These are phyloP conservation scores for Pythium phragmitis DNA, from an alignment of 352 stramenopile genomes.

Conservation along the genomic window DNA sequence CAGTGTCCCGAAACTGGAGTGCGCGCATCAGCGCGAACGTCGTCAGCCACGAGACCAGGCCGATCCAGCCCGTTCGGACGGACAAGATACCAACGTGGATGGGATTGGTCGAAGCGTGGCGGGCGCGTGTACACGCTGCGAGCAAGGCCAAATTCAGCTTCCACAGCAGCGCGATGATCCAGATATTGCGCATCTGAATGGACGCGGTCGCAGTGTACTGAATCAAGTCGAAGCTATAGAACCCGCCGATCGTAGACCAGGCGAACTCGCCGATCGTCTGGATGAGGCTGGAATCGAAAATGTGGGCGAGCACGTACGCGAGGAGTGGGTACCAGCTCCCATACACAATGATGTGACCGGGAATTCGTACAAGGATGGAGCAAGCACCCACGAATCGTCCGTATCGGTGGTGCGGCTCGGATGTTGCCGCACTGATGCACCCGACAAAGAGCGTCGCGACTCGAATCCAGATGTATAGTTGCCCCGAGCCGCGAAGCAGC, in stretches of 20 bases:
- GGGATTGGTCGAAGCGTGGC: neutral
- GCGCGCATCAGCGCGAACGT: conserved; percentile 16
- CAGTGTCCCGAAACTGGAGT: conserved; percentile 21
- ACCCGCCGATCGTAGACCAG: conserved; percentile 16
- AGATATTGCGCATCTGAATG: conserved; percentile 34
- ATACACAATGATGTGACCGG: conserved; percentile 37
- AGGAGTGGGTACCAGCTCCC: conserved; percentile 33
- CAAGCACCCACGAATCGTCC: neutral
- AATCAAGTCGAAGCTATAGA: conserved; percentile 17
- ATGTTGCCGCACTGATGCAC: conserved; percentile 23
- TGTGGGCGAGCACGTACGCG: conserved; percentile 27
- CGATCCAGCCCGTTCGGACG: conserved; percentile 17
- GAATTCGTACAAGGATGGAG: conserved; percentile 28
- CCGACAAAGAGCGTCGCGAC: conserved; percentile 26
- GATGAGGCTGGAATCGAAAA: conserved; percentile 26
- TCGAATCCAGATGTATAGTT: conserved; percentile 53
- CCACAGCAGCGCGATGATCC: conserved; percentile 27
- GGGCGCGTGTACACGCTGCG: neutral
- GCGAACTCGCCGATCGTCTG: conserved; percentile 19
- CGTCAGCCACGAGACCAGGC: conserved; percentile 14
- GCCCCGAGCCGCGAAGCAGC: conserved; percentile 32
- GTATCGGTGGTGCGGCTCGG: conserved; percentile 12
- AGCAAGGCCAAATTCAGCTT: conserved; percentile 12
- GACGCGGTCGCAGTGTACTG: conserved; percentile 9
- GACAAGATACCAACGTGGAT: conserved; percentile 10